Base-by-base conservation (phyloP, 148 eudicot species). In the Chenopodium quinoa region DNA sequence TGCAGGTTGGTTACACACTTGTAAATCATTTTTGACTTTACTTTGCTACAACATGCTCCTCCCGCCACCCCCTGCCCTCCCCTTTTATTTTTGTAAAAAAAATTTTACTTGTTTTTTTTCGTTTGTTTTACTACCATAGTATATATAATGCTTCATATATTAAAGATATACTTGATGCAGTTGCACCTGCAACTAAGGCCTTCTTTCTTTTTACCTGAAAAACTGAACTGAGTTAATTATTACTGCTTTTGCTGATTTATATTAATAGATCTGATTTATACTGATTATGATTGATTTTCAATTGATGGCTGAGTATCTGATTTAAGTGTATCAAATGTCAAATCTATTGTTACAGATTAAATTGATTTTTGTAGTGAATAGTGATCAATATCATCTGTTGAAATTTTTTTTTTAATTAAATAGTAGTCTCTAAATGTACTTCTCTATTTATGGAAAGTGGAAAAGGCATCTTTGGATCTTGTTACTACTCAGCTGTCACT, bases 1-100 rank as follows among this genome's bases (percentile, higher is more conserved):
- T 95, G 62, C 96, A 95, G 97, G 98, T 93, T 75, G 60, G 65
- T 80, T 37, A 75, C 63, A 52, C 29, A 46, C 44, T 66, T 52
- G 72, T n/a, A n/a, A 32, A 56, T 71, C 78, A 56, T 2, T 0
- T 63, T 70, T 7, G 74, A 2, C 68, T 62, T 62, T 29, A 11
- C 31, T 27, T 69, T 16, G n/a, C 46, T 48, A 37, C 27, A 12
- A 9, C 75, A 37, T 62, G 46, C 65, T 40, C 44, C 44, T 40
- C 44, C 44, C 44, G 7, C 8, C 8, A 6, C 1, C 44, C 6
- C 44, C 44, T 40, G 0, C 37, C 37, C 37, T 34, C 37, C 37
- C 37, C 37, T 34, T 3, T 34, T 34, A 34, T 34, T 34, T 34
- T 3, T 34, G 4, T 34, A 4, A 34, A 31, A 1, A 34, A 34